Evolutionary conservation across 331 rosid genomes (phyloP).

Genomic region (Arachis monticola): DNA sequence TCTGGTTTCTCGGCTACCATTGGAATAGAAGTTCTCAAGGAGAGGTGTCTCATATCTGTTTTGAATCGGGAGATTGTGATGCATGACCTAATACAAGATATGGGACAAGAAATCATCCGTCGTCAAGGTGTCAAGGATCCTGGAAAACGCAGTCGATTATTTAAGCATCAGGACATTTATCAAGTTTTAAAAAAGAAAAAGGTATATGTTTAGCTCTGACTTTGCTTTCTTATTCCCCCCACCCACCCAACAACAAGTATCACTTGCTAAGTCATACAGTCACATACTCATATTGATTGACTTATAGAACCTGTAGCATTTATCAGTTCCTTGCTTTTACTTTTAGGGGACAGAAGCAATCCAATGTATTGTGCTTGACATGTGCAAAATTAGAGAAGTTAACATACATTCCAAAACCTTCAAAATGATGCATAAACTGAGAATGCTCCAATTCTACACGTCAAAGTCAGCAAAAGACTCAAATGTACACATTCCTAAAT

Average conservation of each 20-base stretch:
- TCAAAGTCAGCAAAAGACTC: neutral
- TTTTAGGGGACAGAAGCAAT: conserved; percentile 43
- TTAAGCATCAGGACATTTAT: conserved; percentile 18
- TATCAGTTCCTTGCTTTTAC: neutral
- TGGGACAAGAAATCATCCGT: conserved; percentile 36
- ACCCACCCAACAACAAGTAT: no score
- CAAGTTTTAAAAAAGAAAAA: conserved; percentile 13
- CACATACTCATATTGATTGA: no score
- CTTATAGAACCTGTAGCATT: no score
- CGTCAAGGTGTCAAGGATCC: conserved; percentile 1
- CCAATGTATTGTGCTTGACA: conserved; percentile 37
- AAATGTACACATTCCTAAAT: conserved; percentile 14
- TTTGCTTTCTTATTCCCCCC: no score
- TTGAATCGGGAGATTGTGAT: neutral
- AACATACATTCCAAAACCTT: conserved; percentile 33
- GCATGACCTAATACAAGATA: conserved; percentile 39
- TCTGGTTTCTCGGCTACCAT: conserved; percentile 10
- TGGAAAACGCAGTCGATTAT: conserved; percentile 36
- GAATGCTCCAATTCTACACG: neutral
- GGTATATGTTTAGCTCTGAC: conserved; percentile 25
- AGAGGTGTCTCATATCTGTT: conserved; percentile 37
- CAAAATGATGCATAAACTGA: conserved; percentile 34
- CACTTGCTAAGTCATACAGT: neutral
- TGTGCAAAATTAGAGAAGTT: neutral
- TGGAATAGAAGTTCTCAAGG: conserved; percentile 42